Evolutionary conservation across 164 flowering plant genomes (phyloP).

Genomic region (Vitis riparia): DNA sequence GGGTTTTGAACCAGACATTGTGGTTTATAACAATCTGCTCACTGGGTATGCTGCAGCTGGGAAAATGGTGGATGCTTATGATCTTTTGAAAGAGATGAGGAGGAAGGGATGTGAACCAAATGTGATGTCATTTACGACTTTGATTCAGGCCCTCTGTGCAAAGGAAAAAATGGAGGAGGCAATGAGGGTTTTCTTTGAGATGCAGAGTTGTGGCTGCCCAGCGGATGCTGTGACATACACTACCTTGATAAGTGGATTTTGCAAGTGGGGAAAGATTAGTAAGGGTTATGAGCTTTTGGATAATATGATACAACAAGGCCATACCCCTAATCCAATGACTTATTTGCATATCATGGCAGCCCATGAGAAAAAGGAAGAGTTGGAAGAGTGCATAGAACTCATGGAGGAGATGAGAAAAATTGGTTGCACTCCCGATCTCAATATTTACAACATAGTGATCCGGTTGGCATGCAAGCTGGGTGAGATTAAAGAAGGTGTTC

Average conservation of each 20-base stretch:
- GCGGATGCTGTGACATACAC: constrained; percentile 86
- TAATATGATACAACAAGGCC: constrained; percentile 65
- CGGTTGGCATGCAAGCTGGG: constrained; percentile 79
- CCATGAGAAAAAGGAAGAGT: constrained; percentile 83
- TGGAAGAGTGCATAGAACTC: constrained; percentile 78
- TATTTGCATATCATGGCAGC: constrained; percentile 71
- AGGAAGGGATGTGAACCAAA: constrained; percentile 71
- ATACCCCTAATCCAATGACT: constrained; percentile 56
- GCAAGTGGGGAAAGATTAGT: constrained; percentile 75
- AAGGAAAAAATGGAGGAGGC: constrained; percentile 76
- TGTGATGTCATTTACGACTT: constrained; percentile 70
- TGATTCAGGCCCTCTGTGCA: constrained; percentile 79
- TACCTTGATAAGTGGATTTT: constrained; percentile 81
- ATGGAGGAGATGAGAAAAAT: constrained; percentile 59
- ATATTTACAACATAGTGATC: constrained; percentile 63
- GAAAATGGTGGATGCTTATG: constrained; percentile 76
- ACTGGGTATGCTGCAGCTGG: constrained; percentile 69
- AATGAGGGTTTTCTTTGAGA: constrained; percentile 62
- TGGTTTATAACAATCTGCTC: constrained; percentile 73
- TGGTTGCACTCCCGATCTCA: constrained; percentile 59
- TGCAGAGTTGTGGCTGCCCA: constrained; percentile 68
- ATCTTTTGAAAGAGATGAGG: constrained; percentile 73
- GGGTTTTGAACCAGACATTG: constrained; percentile 80
- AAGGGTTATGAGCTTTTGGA: constrained; percentile 69
- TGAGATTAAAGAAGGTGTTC: constrained; percentile 60